phyloP scores from a whole-genome alignment of 306 rosid species.

The Gleditsia sinensis region DNA sequence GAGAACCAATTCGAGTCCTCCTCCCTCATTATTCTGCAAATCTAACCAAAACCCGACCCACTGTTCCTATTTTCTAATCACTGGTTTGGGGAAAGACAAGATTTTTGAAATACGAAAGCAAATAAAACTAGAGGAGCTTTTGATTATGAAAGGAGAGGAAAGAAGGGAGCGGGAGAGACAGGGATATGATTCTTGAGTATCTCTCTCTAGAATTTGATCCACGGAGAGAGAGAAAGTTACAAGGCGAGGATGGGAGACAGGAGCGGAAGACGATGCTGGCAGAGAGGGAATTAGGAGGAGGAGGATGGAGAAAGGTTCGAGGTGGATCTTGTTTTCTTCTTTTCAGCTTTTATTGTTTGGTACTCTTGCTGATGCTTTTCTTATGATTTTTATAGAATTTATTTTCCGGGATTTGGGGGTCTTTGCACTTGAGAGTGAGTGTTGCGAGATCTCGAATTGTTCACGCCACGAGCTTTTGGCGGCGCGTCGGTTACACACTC shows the following conservation, averaged over 20 bases:
- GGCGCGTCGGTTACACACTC: conserved; percentile 15
- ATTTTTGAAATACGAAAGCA: neutral
- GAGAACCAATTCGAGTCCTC: conserved; percentile 91
- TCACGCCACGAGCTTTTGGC: neutral
- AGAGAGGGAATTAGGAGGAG: neutral
- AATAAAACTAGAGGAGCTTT: neutral
- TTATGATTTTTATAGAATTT: conserved; percentile 36
- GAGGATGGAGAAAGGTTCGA: conserved; percentile 75
- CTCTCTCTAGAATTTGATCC: conserved; percentile 21
- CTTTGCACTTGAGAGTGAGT: conserved; percentile 49
- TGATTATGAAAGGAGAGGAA: neutral
- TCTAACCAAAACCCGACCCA: conserved; percentile 25
- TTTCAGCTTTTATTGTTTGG: conserved; percentile 49
- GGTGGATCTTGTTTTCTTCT: conserved; percentile 86
- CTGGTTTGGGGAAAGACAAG: neutral
- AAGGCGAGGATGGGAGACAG: neutral
- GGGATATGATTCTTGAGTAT: conserved; percentile 18
- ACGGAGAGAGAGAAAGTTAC: neutral
- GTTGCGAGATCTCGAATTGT: conserved; percentile 29
- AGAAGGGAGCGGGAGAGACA: conserved; percentile 13
- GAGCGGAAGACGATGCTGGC: neutral
- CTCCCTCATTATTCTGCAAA: conserved; percentile 65
- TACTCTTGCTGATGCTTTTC: conserved; percentile 42
- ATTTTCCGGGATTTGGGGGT: conserved; percentile 59
- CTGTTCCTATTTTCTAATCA: neutral